Base-by-base conservation (phyloP, 305 asterid genomes). In the Fraxinus greggii region DNA sequence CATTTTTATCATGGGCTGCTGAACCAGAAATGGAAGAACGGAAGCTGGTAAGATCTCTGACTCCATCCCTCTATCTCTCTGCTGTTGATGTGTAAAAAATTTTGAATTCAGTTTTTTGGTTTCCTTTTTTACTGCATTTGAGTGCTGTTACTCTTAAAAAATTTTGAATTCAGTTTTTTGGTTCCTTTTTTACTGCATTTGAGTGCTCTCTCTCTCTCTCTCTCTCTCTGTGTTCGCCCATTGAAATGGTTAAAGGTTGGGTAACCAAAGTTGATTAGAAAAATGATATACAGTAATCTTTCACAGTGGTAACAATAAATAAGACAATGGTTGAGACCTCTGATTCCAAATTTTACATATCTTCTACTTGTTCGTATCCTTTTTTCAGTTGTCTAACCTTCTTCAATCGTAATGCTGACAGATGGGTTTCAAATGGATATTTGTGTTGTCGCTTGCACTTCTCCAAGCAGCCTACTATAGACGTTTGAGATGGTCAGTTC, bases 11-110 rank as follows among this genome's bases (percentile, higher is more conserved):
- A 0, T 92, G 97, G 97, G 96, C 97, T 35, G 97, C 97, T 7
- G 94, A 93, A 85, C 96, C 97, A 73, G 95, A 91, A 79, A 92
- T 92, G 97, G 97, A 92, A 80, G 97, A 92, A 84, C 89, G 97
- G 75, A 92, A 92, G 75, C 91, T 91, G 90, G 97, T 92, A 86
- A 51, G 81, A 17, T 48, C 17, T 65, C 17, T 65, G 2, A 59
- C 21, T 21, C 7, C 26, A 56, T 36, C 17, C 65, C 61, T 28
- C 31, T 84, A 4, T 77, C 26, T 65, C 12, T 32, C 15, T 45
- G 54, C 21, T 70, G n/a, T 36, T 72, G 1, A 24, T 61, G 2
- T 65, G 35, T 26, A 12, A 15, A 24, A 65, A 38, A 36, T 1
- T 63, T 59, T 19, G 69, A 59, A 59, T 59, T 59, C 28, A n/a